These are phyloP conservation scores for Pulveroboletus sp. DNA, from an alignment of 768 basidiomycete species.

Conservation along the genomic window DNA sequence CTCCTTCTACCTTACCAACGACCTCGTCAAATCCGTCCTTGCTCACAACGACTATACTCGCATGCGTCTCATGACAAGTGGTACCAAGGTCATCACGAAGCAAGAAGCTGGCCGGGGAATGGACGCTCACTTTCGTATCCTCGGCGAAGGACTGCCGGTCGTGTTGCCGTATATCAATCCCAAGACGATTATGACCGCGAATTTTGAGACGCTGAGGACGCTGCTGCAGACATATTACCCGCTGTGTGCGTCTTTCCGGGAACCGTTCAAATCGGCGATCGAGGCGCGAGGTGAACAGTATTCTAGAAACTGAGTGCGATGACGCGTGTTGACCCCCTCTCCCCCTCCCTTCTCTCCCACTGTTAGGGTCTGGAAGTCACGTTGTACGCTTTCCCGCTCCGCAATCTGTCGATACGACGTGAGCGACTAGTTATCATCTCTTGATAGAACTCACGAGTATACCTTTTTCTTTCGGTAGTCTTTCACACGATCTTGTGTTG, in stretches of 20 bases:
- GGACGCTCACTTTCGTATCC: constrained; percentile 64
- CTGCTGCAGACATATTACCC: constrained; percentile 81
- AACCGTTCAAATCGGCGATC: constrained; percentile 52
- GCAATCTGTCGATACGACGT: constrained; percentile 50
- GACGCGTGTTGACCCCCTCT: neutral
- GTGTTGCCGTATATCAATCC: constrained; percentile 79
- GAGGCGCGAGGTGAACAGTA: constrained; percentile 46
- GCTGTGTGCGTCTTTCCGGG: constrained; percentile 55
- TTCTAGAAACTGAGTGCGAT: constrained; percentile 36
- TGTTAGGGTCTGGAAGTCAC: constrained; percentile 61
- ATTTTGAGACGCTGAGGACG: constrained; percentile 53
- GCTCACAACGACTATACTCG: constrained; percentile 76
- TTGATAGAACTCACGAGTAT: neutral
- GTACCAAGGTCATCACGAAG: constrained; percentile 88
- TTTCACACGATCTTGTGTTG: constrained; percentile 78
- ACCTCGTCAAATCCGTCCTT: constrained; percentile 77
- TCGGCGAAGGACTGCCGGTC: constrained; percentile 81
- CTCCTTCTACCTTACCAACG: constrained; percentile 84
- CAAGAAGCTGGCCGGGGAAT: constrained; percentile 70
- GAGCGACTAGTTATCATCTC: constrained; percentile 23
- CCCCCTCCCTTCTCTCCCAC: too few species aligned
- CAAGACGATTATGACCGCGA: constrained; percentile 53
- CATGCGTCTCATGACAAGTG: constrained; percentile 85
- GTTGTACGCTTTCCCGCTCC: constrained; percentile 65
- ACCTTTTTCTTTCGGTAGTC: constrained; percentile 33